Evolutionary conservation across 352 stramenopile species (phyloP), one percentile per base, ranked within the genome.

Genomic region (Discostella stelligera): DNA sequence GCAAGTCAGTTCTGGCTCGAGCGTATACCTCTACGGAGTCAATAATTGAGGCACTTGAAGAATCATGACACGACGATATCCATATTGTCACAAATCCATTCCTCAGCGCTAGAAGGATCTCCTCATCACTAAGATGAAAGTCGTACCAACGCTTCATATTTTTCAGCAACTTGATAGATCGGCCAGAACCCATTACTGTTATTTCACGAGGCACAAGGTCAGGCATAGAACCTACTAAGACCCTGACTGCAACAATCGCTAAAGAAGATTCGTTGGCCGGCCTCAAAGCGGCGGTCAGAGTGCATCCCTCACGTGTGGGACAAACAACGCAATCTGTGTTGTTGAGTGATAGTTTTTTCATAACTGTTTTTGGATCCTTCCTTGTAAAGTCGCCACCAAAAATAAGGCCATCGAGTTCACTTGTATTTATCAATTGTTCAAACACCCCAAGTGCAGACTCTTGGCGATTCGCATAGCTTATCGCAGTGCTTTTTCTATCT

Each of bases 1-100:
- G 46, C 21, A 90, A 6, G 16, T 85, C 68, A 21, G 66, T 59
- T 71, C 79, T 81, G 13, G 72, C 44, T 46, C 76, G 55, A 48
- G 73, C 86, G 75, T 91, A 94, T 39, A 94, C 82, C 72, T 94
- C 89, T 55, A 94, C 59, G 9, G 80, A 77, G 78, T 94, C 89
- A 50, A 94, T 80, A 6, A 90, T 56, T 39, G 84, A 63, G 59
- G 64, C 77, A 62, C 68, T 85, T n/a, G 58, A 69, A 27, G 58
- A 65, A 18, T 91, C 83, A 41, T 87, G 69, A 59, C 74, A 77
- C 52, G 75, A 61, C 20, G 75, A 84, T 61, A 94, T 87, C 66
- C 66, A 79, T 48, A 94, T 73, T 56, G 85, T 83, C 13, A 92
- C 76, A 72, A 86, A 87, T 13, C 89, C 89, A 74, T 83, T 91